phyloP scores from a whole-genome alignment of 345 rosid species.

The Sisymbrium altissimum region DNA sequence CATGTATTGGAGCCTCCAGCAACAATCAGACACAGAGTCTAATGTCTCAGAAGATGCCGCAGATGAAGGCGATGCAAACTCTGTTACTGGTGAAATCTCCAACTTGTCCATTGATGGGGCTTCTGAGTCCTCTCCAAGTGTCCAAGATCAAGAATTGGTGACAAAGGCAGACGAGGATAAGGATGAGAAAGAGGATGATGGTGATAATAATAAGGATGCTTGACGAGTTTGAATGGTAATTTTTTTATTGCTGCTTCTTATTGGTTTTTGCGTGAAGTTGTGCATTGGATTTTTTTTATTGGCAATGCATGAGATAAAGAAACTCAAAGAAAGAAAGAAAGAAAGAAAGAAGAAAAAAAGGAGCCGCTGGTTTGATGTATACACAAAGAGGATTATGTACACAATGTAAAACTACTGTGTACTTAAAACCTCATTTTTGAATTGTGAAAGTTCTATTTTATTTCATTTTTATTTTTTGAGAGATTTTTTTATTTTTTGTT shows the following conservation, averaged over 20 bases:
- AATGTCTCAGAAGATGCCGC: conserved; percentile 33
- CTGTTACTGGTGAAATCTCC: conserved; percentile 30
- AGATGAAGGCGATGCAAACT: conserved; percentile 31
- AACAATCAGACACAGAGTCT: conserved; percentile 42
- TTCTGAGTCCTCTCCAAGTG: conserved; percentile 23
- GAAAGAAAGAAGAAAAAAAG: neutral
- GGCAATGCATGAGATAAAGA: neutral
- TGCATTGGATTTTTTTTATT: conserved; percentile 23
- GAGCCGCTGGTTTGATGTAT: conserved; percentile 9
- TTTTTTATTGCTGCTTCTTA: neutral
- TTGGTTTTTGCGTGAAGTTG: conserved; percentile 16
- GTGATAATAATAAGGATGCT: conserved; percentile 22
- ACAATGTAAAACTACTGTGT: conserved; percentile 14
- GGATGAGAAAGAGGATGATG: conserved; percentile 2
- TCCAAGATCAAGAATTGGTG: conserved; percentile 14
- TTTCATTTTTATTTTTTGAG: neutral
- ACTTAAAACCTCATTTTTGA: conserved; percentile 15
- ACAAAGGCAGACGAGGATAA: conserved; percentile 4
- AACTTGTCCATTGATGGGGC: conserved; percentile 28
- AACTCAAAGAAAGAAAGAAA: conserved; percentile 1
- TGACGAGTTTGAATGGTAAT: neutral
- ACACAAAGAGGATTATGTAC: conserved; percentile 22
- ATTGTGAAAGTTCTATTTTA: conserved; percentile 4
- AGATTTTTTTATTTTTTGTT: neutral
- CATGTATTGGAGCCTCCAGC: conserved; percentile 94